Conservation (phyloP, 495 filamentous ascomycete genomes). For the Jackrogersella minutella region DNA sequence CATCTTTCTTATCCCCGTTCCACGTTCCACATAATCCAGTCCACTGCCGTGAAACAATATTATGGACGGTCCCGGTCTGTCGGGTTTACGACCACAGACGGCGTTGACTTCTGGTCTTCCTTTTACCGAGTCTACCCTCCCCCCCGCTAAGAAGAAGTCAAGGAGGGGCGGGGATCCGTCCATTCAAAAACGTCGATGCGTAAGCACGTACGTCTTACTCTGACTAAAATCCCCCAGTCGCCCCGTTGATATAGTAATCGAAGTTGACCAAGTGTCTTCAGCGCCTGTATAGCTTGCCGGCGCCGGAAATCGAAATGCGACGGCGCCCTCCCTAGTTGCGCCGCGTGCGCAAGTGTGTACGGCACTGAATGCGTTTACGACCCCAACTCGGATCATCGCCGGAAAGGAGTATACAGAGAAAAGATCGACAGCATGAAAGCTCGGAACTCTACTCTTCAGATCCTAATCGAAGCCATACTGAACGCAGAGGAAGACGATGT, state of each 20-base stretch:
- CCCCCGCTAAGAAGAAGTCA: slow-evolving; percentile 58
- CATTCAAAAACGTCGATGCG: slow-evolving; percentile 81
- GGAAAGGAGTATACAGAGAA: slow-evolving; percentile 96
- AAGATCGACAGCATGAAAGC: slow-evolving; percentile 91
- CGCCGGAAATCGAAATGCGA: slow-evolving; percentile 94
- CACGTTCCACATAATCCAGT: background rate
- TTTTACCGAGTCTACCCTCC: slow-evolving; percentile 24
- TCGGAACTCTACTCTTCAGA: slow-evolving; percentile 86
- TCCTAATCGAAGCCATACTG: slow-evolving; percentile 89
- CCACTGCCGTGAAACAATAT: slow-evolving; percentile 20
- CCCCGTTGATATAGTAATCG: slow-evolving; percentile 9
- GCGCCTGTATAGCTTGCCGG: slow-evolving; percentile 92
- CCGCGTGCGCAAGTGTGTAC: slow-evolving; percentile 94
- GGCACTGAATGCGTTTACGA: slow-evolving; percentile 94
- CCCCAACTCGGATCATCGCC: slow-evolving; percentile 91
- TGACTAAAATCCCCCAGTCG: background rate
- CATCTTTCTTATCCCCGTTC: no score
- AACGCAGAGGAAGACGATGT: slow-evolving; percentile 89
- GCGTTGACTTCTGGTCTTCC: slow-evolving; percentile 22
- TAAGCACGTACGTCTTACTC: slow-evolving; percentile 68
- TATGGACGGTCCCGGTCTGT: slow-evolving; percentile 36
- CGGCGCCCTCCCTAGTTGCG: slow-evolving; percentile 89
- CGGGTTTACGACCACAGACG: slow-evolving; percentile 28
- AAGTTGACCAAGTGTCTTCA: slow-evolving; percentile 16
- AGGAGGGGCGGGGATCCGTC: slow-evolving; percentile 58